Base-by-base conservation (phyloP, 106 monocot species). In the Vanilla planifolia region DNA sequence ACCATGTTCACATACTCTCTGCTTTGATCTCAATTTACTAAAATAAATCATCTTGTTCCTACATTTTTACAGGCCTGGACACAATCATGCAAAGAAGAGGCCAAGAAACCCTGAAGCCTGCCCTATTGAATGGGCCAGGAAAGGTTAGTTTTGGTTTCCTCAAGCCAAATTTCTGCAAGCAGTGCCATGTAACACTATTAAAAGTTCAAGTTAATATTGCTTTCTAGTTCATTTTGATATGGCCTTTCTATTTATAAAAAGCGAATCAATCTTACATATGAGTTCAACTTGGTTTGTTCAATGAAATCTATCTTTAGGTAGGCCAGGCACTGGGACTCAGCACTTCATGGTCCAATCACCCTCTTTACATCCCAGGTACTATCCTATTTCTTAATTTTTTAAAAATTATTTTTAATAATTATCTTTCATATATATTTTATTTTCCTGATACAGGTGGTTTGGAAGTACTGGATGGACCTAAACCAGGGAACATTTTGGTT, bases 241-340 rank as follows among this genome's bases (percentile, higher is more conserved):
- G n/a, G n/a, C n/a, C n/a, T n/a, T n/a, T n/a, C n/a, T n/a, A n/a
- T n/a, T n/a, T n/a, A n/a, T n/a, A n/a, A n/a, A n/a, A n/a, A n/a
- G n/a, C n/a, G n/a, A n/a, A n/a, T n/a, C n/a, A n/a, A n/a, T n/a
- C n/a, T n/a, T n/a, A n/a, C n/a, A n/a, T n/a, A n/a, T n/a, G n/a
- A n/a, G n/a, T n/a, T n/a, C n/a, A n/a, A n/a, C n/a, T n/a, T n/a
- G n/a, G n/a, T n/a, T n/a, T n/a, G n/a, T n/a, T n/a, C n/a, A n/a
- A n/a, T 15, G 24, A 43, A 6, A 35, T 21, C 21, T 4, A 30
- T 69, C 16, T 20, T 21, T 43, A 93, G 89, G 89, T 94, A 67
- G 94, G 85, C 24, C 94, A 94, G 58, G 94, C 94, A 23, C 73
- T 94, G 21, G 94, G 89, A 13, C 69, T 94, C 16, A 70, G 86